These are phyloP conservation scores for Aspergillus panamensis DNA, from an alignment of 495 filamentous ascomycete genomes.

Conservation along the genomic window DNA sequence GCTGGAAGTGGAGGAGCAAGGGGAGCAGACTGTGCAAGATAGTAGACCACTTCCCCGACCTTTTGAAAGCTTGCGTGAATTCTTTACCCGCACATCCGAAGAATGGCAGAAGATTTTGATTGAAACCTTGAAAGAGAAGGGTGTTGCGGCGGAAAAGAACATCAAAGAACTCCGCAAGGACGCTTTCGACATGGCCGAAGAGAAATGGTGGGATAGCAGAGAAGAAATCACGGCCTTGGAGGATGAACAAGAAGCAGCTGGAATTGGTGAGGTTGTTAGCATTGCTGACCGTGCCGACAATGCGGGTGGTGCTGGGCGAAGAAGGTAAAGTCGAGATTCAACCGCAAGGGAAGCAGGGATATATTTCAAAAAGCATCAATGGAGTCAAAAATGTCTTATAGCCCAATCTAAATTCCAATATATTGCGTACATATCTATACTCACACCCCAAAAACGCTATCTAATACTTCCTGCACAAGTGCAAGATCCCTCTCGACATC, in stretches of 20 bases:
- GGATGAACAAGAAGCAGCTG: constrained; percentile 93
- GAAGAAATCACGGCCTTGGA: constrained; percentile 92
- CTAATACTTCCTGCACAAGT: constrained; percentile 36
- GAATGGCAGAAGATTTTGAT: constrained; percentile 87
- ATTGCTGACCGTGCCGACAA: constrained; percentile 65
- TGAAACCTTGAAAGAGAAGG: constrained; percentile 59
- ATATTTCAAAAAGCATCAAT: neutral
- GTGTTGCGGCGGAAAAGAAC: constrained; percentile 50
- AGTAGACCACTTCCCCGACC: constrained; percentile 60
- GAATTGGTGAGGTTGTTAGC: constrained; percentile 92
- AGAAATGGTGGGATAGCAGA: constrained; percentile 97
- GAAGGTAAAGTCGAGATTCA: constrained; percentile 40
- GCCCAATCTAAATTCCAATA: neutral
- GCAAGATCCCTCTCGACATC: constrained; percentile 37
- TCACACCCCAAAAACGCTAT: constrained; percentile 24
- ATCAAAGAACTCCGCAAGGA: constrained; percentile 89
- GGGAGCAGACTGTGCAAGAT: constrained; percentile 47
- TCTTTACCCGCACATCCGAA: constrained; percentile 81
- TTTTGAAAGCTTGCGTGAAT: constrained; percentile 88
- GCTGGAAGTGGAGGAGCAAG: constrained; percentile 54
- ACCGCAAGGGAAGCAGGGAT: neutral
- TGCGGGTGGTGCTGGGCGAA: constrained; percentile 54
- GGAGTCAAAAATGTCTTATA: neutral
- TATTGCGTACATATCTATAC: neutral
- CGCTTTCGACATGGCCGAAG: constrained; percentile 85